Base-by-base conservation (phyloP, 1,284 basidiomycete species). In the Trametes polyzona region DNA sequence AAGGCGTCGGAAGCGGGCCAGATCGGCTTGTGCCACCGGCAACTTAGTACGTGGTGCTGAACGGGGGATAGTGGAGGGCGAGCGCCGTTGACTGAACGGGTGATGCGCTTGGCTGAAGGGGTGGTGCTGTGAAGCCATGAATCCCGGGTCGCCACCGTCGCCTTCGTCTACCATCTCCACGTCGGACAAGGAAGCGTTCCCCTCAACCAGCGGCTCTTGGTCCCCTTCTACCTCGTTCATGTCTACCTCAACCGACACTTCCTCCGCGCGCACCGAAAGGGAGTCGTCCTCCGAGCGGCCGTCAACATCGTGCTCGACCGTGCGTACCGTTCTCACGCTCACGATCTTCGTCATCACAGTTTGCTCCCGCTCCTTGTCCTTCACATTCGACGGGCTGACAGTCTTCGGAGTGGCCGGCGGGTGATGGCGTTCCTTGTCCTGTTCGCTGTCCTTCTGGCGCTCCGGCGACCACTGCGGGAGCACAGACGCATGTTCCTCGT, bases 51-150 rank as follows among this genome's bases (percentile, higher is more conserved):
- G 36, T 14, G 24, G 2, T 8, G 32, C 21, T 10, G 46, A 10
- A 1, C 7, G 53, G 7, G 24, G 29, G 14, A 29, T 17, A 8
- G 48, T 27, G 0, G 48, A 40, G 8, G 47, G 47, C 1, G 36
- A 29, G 24, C 33, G 30, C 21, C 6, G 32, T 19, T 52, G 41
- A n/a, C 52, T 39, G 23, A 50, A 40, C n/a, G 37, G 50, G 29
- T 62, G 57, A 16, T 33, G 56, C 1, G 55, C 55, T 36, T 66
- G 65, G 39, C 65, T 66, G 57, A 67, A 65, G 1, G 63, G 59
- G 46, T 67, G 65, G 23, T 61, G 63, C 41, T 61, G 51, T 9
- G 51, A 50, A 17, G 44, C 43, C 53, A 40, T 10, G 19, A 16
- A 19, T 33, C 14, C 10, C 17, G 7, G 17, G 2, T 47, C 51